phyloP scores from a whole-genome alignment of 139 green algal species.

The Nannochloris sp. region DNA sequence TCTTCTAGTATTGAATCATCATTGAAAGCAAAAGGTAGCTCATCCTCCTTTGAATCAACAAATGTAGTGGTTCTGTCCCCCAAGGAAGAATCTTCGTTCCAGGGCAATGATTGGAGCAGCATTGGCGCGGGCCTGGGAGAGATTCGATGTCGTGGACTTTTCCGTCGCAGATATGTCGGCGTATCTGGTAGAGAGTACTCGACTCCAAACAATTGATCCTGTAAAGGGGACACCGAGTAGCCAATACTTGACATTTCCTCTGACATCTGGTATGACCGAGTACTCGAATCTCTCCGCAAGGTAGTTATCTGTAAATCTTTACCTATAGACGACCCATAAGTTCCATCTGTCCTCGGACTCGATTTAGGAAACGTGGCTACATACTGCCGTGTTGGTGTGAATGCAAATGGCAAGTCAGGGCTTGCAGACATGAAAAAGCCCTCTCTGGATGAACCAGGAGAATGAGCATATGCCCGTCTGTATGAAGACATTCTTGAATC shows the following conservation, averaged over 20 bases:
- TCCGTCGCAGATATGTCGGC: constrained; percentile 13
- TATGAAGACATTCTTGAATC: too few relatives aligned
- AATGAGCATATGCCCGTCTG: too few relatives aligned
- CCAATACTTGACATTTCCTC: constrained; percentile 9
- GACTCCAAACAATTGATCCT: constrained; percentile 13
- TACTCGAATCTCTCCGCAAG: constrained; percentile 17
- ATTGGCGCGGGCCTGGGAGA: background rate
- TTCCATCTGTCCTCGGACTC: background rate
- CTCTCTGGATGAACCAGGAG: background rate
- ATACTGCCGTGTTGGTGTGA: constrained; percentile 43
- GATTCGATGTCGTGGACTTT: background rate
- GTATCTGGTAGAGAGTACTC: constrained; percentile 13
- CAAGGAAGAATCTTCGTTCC: background rate
- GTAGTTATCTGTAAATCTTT: too few relatives aligned
- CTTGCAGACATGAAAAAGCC: constrained; percentile 28
- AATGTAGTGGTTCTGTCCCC: background rate
- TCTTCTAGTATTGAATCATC: constrained; percentile 17
- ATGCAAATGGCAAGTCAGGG: constrained; percentile 69
- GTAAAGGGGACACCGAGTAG: constrained; percentile 26
- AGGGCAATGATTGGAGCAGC: background rate
- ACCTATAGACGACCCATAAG: too few relatives aligned
- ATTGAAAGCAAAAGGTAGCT: background rate
- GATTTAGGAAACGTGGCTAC: constrained; percentile 2
- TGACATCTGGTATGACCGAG: constrained; percentile 12
- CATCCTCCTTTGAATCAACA: background rate